Evolutionary conservation across 2,329 filamentous ascomycete genomes (phyloP).

Genomic region (Ceratocystis ficicola): DNA sequence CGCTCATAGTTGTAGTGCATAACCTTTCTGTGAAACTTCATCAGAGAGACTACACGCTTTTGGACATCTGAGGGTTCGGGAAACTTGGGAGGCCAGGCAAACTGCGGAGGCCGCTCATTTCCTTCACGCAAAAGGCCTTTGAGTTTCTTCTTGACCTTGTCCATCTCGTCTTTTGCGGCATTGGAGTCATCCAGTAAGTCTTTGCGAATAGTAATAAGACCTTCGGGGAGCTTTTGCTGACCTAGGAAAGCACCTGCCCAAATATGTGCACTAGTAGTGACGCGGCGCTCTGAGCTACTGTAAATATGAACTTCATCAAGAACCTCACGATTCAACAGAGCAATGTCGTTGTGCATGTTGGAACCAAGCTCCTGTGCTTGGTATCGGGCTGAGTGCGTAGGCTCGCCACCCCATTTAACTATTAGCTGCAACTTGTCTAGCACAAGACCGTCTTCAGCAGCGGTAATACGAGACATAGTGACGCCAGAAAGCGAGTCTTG

Average conservation of each 20-base stretch:
- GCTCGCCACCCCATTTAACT: constrained; percentile 98
- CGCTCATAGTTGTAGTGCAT: constrained; percentile 91
- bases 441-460: constrained; percentile 81
- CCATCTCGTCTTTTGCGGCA: constrained; percentile 97
- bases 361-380: constrained; percentile 90
- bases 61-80: constrained; percentile 91
- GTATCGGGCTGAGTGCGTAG: constrained; percentile 91
- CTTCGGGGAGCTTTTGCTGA: constrained; percentile 69
- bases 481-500: constrained; percentile 81
- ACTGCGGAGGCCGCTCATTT: constrained; percentile 85
- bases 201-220: constrained; percentile 84
- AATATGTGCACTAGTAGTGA: constrained; percentile 92
- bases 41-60: constrained; percentile 80
- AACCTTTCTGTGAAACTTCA: constrained; percentile 92
- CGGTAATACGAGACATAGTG: constrained; percentile 86
- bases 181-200: constrained; percentile 95
- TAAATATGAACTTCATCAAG: constrained; percentile 89
- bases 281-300: constrained; percentile 86
- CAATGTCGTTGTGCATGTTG: constrained; percentile 89
- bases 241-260: constrained; percentile 84
- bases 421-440: constrained; percentile 94
- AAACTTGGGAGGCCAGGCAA: constrained; percentile 94
- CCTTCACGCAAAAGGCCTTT: constrained; percentile 85
- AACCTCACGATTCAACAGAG: constrained; percentile 83
- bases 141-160: constrained; percentile 99